Percentiles rank a stretch among this genome's conserved stretches.
Evolutionary conservation across 2,329 filamentous ascomycete species (phyloP).

Genomic region (Alternaria novae-zelandiae): DNA sequence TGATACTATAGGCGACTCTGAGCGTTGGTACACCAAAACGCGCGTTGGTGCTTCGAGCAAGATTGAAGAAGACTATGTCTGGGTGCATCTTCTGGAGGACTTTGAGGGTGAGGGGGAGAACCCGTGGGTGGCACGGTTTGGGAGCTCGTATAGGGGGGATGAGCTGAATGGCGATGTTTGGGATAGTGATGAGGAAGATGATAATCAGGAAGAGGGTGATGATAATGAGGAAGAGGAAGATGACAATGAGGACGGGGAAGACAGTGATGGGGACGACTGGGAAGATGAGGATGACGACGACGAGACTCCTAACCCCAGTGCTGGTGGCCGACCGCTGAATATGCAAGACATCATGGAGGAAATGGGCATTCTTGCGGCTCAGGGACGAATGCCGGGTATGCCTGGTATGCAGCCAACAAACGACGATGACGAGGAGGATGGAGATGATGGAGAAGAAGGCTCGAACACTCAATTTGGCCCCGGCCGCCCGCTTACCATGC

Average conservation of each 20-base stretch:
- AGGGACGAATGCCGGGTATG: neutral
- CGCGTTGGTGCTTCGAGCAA: neutral
- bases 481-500: neutral
- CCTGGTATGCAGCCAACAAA: neutral
- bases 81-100: neutral
- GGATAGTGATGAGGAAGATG: neutral
- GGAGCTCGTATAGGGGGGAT: neutral
- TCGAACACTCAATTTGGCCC: neutral
- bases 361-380: neutral
- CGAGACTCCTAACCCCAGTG: neutral
- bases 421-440: neutral
- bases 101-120: neutral
- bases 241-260: neutral
- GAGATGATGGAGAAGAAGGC: neutral
- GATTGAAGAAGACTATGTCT: slow-evolving; percentile 5
- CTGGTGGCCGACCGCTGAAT: neutral
- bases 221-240: neutral
- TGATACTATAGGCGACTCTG: neutral
- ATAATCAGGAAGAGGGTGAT: neutral
- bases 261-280: neutral
- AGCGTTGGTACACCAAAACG: neutral
- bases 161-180: neutral
- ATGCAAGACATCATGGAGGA: neutral
- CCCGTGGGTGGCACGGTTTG: neutral
- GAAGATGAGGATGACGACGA: neutral